Conservation (phyloP, 306 rosid genomes). For the Sicyos edulis region DNA sequence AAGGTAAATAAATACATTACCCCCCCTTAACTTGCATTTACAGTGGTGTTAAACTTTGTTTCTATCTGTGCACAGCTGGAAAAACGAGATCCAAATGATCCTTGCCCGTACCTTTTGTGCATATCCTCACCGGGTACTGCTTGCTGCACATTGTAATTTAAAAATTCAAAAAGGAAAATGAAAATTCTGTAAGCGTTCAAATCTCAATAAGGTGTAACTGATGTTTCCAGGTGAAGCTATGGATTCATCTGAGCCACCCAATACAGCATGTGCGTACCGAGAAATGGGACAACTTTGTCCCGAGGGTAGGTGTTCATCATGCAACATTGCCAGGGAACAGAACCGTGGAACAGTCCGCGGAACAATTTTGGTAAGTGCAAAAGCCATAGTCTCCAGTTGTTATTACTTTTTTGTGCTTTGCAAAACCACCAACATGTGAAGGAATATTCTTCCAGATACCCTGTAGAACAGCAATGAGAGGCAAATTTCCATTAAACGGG, state of each 20-base stretch:
- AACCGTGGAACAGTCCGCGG: constrained; percentile 2
- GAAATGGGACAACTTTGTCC: neutral
- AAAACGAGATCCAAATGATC: constrained; percentile 35
- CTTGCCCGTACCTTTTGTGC: constrained; percentile 42
- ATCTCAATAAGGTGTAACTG: neutral
- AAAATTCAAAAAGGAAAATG: neutral
- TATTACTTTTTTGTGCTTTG: neutral
- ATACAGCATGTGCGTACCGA: neutral
- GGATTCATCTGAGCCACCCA: constrained; percentile 9
- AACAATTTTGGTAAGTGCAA: constrained; percentile 14
- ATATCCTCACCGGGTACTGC: constrained; percentile 43
- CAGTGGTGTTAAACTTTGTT: neutral
- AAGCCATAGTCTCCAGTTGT: neutral
- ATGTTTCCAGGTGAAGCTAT: constrained; percentile 12
- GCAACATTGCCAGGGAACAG: constrained; percentile 5
- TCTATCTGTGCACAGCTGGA: constrained; percentile 29
- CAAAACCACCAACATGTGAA: neutral
- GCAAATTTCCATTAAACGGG: constrained; percentile 62
- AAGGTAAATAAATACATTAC: constrained; percentile 26
- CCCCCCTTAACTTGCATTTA: neutral
- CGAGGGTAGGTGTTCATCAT: constrained; percentile 9
- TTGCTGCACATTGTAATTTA: neutral
- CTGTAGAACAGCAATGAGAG: constrained; percentile 52
- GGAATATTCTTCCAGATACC: constrained; percentile 40
- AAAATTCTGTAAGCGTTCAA: neutral